A percentile compares a stretch with the other conserved stretches of the same genome.
These are phyloP conservation scores for Streptanthus diversifolius DNA, from an alignment of 345 rosid species.

Conservation along the genomic window DNA sequence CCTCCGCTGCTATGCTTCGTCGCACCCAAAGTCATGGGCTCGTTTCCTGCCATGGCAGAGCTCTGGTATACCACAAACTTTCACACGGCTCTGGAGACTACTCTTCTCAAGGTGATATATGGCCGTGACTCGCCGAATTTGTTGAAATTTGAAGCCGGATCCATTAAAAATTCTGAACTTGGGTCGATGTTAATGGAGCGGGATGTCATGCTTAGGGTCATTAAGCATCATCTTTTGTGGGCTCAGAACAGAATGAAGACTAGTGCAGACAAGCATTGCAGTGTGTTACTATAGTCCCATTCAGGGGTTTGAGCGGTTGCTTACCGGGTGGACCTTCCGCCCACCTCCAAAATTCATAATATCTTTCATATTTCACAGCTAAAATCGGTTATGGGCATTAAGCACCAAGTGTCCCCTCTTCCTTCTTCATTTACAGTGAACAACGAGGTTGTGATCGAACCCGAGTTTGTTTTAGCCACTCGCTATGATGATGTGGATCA, in stretches of 20 bases:
- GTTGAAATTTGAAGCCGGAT: neutral
- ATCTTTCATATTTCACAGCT: no score
- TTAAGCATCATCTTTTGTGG: accelerated
- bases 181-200: neutral
- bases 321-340: no score
- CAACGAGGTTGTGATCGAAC: no score
- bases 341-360: no score
- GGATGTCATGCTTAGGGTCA: accelerated
- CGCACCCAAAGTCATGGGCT: neutral
- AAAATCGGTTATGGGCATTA: no score
- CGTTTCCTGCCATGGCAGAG: neutral
- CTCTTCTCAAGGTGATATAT: neutral
- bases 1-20: neutral
- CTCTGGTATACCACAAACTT: neutral
- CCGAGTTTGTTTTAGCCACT: no score
- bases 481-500: no score
- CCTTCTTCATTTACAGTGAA: no score
- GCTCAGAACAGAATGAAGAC: neutral
- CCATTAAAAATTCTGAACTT: neutral
- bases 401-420: no score
- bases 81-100: neutral
- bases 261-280: neutral
- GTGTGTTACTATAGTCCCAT: no score
- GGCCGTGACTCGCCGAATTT: neutral
- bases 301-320: no score